These are phyloP conservation scores for Danielia oregonensis DNA, from an alignment of 805 yeast genomes.

Conservation along the genomic window DNA sequence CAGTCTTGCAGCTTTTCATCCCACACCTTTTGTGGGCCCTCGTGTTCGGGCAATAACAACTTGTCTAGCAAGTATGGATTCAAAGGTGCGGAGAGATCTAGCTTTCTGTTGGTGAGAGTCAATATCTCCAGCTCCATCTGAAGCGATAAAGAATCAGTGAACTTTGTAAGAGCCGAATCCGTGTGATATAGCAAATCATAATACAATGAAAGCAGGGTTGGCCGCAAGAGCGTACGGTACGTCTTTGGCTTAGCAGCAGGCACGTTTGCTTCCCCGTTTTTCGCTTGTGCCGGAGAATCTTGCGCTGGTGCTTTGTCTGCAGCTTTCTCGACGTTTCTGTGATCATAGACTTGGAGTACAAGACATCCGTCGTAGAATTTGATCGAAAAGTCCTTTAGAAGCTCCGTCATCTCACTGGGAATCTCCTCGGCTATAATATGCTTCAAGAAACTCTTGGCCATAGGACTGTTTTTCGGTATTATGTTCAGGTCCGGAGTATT, in stretches of 20 bases:
- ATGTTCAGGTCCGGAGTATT: constrained; percentile 75
- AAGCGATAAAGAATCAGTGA: constrained; percentile 74
- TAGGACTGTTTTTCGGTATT: constrained; percentile 74
- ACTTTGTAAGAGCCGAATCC: constrained; percentile 67
- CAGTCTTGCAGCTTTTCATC: constrained; percentile 32
- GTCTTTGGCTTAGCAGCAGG: constrained; percentile 53
- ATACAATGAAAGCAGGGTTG: constrained; percentile 76
- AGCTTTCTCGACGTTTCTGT: constrained; percentile 45
- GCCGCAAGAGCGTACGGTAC: constrained; percentile 72
- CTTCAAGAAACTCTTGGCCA: constrained; percentile 74
- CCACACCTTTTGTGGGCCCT: constrained; percentile 45
- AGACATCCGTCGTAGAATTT: constrained; percentile 87
- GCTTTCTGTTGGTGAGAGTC: constrained; percentile 70
- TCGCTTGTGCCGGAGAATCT: neutral
- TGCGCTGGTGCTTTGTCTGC: neutral
- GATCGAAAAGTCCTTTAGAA: constrained; percentile 80
- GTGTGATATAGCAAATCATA: constrained; percentile 84
- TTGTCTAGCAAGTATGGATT: constrained; percentile 58
- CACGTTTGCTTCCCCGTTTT: neutral
- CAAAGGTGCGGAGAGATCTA: constrained; percentile 69
- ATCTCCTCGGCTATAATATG: constrained; percentile 78
- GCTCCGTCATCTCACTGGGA: constrained; percentile 87
- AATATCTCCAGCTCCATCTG: constrained; percentile 87
- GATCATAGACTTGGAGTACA: constrained; percentile 83
- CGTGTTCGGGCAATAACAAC: constrained; percentile 45